A percentile compares a stretch with the other conserved stretches of the same genome.
Evolutionary conservation across 495 filamentous ascomycete species (phyloP).

Genomic region (Hypoxylon fuscum): DNA sequence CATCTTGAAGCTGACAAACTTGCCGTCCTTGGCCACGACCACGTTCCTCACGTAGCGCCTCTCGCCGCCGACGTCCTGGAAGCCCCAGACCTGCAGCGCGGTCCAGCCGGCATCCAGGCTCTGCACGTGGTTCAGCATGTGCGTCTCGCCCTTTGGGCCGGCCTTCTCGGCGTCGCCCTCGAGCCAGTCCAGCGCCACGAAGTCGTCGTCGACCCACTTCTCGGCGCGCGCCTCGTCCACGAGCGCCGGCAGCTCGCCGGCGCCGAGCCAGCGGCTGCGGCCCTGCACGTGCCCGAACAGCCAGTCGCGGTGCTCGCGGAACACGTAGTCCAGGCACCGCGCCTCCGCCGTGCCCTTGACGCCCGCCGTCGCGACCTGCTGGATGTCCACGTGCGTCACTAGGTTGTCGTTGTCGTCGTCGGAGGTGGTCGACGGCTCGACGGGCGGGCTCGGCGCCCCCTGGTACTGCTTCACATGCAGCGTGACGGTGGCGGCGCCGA

Average conservation of each 20-base stretch:
- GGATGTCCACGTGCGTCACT: conserved; percentile 79
- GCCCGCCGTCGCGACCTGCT: conserved; percentile 79
- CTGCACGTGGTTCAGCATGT: conserved; percentile 63
- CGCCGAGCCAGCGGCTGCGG: conserved; percentile 61
- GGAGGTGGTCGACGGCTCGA: conserved; percentile 47
- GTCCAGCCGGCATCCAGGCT: conserved; percentile 66
- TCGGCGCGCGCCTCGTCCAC: conserved; percentile 34
- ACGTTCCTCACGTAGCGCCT: conserved; percentile 74
- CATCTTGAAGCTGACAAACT: conserved; percentile 70
- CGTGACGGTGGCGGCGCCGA: conserved; percentile 75
- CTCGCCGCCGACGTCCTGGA: conserved; percentile 60
- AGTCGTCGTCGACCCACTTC: conserved; percentile 49
- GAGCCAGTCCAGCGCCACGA: conserved; percentile 60
- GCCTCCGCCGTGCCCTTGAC: conserved; percentile 75
- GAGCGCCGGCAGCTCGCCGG: conserved; percentile 40
- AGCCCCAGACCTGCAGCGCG: conserved; percentile 66
- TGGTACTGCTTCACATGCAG: conserved; percentile 73
- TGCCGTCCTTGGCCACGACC: conserved; percentile 68
- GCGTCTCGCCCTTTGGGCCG: conserved; percentile 58
- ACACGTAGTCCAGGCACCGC: conserved; percentile 74
- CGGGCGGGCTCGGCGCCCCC: conserved; percentile 51
- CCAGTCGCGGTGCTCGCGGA: conserved; percentile 77
- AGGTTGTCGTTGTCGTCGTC: too few relatives aligned
- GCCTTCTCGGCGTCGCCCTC: conserved; percentile 58
- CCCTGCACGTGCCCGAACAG: conserved; percentile 81